Evolutionary conservation across 2,329 filamentous ascomycete genomes (phyloP).

Genomic region (Alternaria metachromatica): DNA sequence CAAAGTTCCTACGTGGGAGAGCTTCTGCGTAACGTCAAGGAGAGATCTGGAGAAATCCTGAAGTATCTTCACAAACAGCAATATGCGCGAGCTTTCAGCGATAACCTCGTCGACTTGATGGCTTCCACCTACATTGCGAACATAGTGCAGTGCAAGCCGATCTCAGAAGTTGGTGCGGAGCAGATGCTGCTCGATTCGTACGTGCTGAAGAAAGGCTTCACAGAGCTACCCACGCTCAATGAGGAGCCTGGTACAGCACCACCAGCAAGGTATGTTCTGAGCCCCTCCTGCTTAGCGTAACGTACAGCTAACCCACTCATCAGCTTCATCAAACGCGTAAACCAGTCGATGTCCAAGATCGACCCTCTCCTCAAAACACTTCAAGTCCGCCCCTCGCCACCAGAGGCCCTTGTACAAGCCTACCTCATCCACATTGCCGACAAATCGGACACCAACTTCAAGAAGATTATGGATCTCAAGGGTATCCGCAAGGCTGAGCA

Average conservation of each 20-base stretch:
- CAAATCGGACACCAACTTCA: slow-evolving; percentile 91
- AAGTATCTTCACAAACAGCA: slow-evolving; percentile 84
- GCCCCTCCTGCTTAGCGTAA: neutral
- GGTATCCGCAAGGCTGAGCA: slow-evolving; percentile 85
- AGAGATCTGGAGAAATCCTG: slow-evolving; percentile 75
- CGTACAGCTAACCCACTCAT: slow-evolving; percentile 42
- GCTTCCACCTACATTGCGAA: slow-evolving; percentile 80
- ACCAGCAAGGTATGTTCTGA: slow-evolving; percentile 52
- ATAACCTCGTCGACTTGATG: slow-evolving; percentile 91
- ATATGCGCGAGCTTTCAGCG: slow-evolving; percentile 92
- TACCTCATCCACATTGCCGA: slow-evolving; percentile 98
- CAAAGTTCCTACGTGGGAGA: slow-evolving; percentile 91
- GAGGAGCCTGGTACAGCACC: slow-evolving; percentile 64
- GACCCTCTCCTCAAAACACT: slow-evolving; percentile 95
- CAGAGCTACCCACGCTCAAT: slow-evolving; percentile 70
- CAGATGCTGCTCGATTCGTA: slow-evolving; percentile 99
- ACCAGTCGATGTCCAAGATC: slow-evolving; percentile 81
- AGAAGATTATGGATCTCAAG: slow-evolving; percentile 94
- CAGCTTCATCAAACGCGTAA: slow-evolving; percentile 85
- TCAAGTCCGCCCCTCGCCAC: slow-evolving; percentile 88
- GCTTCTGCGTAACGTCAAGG: slow-evolving; percentile 75
- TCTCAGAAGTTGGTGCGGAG: slow-evolving; percentile 93
- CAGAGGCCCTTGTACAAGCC: slow-evolving; percentile 93
- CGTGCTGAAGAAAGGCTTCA: slow-evolving; percentile 80
- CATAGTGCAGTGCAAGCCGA: slow-evolving; percentile 86